phyloP scores from a whole-genome alignment of 1,284 basidiomycete species.

The Phellopilus nigrolimitatus region DNA sequence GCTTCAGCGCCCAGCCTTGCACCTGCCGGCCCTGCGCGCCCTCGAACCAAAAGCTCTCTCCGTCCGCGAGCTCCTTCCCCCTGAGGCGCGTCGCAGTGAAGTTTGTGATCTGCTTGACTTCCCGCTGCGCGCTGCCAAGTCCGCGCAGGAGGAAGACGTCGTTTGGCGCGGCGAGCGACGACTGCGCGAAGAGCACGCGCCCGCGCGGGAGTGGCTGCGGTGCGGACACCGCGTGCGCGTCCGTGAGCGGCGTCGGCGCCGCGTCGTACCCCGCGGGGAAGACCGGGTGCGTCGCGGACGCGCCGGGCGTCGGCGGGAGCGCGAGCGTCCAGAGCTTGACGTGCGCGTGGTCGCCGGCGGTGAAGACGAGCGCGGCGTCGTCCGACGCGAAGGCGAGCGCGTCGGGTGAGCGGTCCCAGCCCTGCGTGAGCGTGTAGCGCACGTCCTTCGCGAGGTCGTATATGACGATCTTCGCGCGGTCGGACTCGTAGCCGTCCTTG shows the following conservation, averaged over 20 bases:
- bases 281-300: slow-evolving; percentile 45
- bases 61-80: slow-evolving; percentile 50
- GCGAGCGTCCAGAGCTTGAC: slow-evolving; percentile 69
- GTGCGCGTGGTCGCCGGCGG: slow-evolving; percentile 71
- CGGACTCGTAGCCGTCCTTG: slow-evolving; percentile 84
- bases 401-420: slow-evolving; percentile 80
- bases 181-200: slow-evolving; percentile 61
- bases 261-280: slow-evolving; percentile 41
- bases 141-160: slow-evolving; percentile 61
- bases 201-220: slow-evolving; percentile 56
- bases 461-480: slow-evolving; percentile 74
- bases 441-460: slow-evolving; percentile 67
- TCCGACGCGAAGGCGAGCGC: slow-evolving; percentile 68
- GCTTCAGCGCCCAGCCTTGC: slow-evolving; percentile 81
- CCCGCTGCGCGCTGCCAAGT: slow-evolving; percentile 31
- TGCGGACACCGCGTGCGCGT: slow-evolving; percentile 49
- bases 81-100: slow-evolving; percentile 57
- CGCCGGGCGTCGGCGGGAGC: slow-evolving; percentile 54
- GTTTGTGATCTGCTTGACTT: slow-evolving; percentile 50
- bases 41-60: slow-evolving; percentile 83
- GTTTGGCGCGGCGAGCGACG: slow-evolving; percentile 69
- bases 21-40: slow-evolving; percentile 69
- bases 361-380: slow-evolving; percentile 65
- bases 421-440: slow-evolving; percentile 65
- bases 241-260: slow-evolving; percentile 55